phyloP scores from a whole-genome alignment of 2,329 filamentous ascomycete genomes.

The Fusarium udum region DNA sequence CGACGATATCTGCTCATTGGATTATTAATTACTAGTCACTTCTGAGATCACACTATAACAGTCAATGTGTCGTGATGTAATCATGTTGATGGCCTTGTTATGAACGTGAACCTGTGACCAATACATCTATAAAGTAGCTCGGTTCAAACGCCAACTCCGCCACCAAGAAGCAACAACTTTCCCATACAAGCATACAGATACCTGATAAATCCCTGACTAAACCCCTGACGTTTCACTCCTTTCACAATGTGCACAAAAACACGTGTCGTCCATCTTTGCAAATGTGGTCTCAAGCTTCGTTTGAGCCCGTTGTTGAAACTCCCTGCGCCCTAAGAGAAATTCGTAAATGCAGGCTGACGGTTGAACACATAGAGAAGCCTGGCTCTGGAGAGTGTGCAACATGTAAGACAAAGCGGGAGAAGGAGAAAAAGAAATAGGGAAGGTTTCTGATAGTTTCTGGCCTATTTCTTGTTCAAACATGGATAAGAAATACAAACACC shows the following conservation, averaged over 20 bases:
- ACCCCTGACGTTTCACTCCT: fast-evolving
- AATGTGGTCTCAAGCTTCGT: background rate
- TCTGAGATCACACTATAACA: no score
- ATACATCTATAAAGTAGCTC: background rate
- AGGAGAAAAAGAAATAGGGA: background rate
- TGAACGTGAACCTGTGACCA: background rate
- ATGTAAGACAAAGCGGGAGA: background rate
- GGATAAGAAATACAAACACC: fast-evolving
- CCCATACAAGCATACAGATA: fast-evolving
- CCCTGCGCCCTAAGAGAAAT: background rate
- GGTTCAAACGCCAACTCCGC: background rate
- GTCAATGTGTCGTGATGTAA: background rate
- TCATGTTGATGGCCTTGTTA: no score
- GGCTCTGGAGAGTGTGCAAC: background rate
- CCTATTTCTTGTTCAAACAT: fast-evolving
- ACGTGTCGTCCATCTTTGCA: background rate
- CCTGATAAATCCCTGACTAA: no score
- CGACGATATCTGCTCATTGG: fast-evolving
- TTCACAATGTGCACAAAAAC: background rate
- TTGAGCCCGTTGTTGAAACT: background rate
- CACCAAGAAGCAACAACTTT: background rate
- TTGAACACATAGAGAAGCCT: background rate
- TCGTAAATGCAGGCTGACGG: fast-evolving
- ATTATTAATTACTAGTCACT: fast-evolving
- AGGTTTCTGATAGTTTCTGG: fast-evolving